Evolutionary conservation across 345 rosid genomes (phyloP).

Genomic region (Eucalyptus erythrocorys): DNA sequence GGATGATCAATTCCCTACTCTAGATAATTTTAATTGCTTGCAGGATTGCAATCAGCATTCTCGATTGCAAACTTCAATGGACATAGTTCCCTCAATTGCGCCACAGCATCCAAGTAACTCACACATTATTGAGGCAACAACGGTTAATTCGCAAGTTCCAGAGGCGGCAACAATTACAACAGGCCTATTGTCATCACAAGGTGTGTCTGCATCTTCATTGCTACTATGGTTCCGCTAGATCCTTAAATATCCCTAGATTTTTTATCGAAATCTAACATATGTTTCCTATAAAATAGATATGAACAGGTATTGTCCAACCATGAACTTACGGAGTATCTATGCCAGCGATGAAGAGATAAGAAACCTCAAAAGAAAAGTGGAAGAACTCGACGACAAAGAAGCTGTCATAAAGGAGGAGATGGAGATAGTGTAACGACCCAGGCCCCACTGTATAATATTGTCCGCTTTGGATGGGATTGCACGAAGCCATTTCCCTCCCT

Average conservation of each 20-base stretch:
- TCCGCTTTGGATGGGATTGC: too few species aligned
- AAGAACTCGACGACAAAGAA: neutral
- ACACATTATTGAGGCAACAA: too few species aligned
- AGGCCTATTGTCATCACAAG: neutral
- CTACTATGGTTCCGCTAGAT: neutral
- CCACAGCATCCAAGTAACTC: neutral
- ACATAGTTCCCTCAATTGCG: neutral
- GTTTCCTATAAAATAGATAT: too few species aligned
- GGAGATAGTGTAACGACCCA: neutral
- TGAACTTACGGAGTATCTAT: fast-evolving
- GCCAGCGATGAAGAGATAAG: neutral
- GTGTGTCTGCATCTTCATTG: neutral
- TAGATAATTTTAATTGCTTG: too few species aligned
- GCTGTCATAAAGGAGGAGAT: neutral
- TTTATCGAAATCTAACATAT: neutral
- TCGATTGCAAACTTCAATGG: neutral
- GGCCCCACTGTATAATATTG: too few species aligned
- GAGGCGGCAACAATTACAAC: neutral
- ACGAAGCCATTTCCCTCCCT: too few species aligned
- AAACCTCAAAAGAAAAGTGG: neutral
- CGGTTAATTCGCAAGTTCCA: neutral
- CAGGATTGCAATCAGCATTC: too few species aligned
- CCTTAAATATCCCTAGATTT: too few species aligned
- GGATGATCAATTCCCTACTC: fast-evolving
- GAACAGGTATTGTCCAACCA: too few species aligned